Evolutionary conservation across 2,329 filamentous ascomycete species (phyloP).

Genomic region (Cordyceps farinosa): DNA sequence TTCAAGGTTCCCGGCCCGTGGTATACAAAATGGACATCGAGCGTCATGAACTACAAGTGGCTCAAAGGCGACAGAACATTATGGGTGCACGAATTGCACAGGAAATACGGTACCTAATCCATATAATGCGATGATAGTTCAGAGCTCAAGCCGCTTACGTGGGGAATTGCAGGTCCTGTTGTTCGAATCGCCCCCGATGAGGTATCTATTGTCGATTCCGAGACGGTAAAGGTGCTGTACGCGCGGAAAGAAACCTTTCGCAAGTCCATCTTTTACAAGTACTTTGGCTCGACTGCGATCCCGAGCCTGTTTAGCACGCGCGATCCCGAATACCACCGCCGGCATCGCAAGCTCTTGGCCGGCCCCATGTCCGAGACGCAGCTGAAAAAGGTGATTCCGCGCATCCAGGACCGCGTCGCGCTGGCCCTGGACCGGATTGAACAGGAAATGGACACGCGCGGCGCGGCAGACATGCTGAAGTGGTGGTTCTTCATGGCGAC

Average conservation of each 20-base stretch:
- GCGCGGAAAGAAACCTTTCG: no score
- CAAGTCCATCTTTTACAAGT: no score
- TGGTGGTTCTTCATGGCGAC: constrained; percentile 26
- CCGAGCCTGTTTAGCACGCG: no score
- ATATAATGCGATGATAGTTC: neutral
- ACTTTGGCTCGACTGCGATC: no score
- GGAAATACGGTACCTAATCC: neutral
- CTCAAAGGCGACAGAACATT: neutral
- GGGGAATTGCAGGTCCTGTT: neutral
- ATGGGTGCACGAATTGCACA: neutral
- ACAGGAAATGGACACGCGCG: constrained; percentile 17
- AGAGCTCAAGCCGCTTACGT: neutral
- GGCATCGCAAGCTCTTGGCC: neutral
- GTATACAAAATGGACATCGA: neutral
- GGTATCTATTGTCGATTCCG: neutral
- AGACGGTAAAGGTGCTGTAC: no score
- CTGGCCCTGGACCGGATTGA: constrained; percentile 21
- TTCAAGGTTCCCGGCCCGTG: neutral
- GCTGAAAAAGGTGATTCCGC: neutral
- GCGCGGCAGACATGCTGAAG: constrained; percentile 20
- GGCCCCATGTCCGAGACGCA: neutral
- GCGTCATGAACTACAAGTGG: neutral
- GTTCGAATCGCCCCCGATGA: neutral
- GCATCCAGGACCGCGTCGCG: constrained; percentile 19
- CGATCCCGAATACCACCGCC: neutral